Conservation (phyloP, 352 stramenopile genomes). For the Pythium pyrilobum region DNA sequence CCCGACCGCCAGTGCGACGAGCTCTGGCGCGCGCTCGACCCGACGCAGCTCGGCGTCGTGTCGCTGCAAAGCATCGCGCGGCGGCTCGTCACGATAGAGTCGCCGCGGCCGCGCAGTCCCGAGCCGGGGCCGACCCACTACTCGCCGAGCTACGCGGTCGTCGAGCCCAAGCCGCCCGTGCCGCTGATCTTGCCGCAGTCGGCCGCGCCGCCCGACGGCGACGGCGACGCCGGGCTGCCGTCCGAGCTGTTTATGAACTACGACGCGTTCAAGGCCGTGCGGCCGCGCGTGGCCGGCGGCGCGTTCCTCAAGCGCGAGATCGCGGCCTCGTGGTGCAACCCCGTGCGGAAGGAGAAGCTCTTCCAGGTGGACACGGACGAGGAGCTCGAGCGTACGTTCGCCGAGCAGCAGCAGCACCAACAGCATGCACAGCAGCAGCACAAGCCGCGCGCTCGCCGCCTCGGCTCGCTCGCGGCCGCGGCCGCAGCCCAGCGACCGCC, state of each 20-base stretch:
- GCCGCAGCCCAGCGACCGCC: no score
- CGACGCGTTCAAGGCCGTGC: constrained; percentile 50
- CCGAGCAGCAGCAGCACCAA: constrained; percentile 8
- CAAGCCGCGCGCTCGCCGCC: background rate
- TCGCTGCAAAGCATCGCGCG: constrained; percentile 8
- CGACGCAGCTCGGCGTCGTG: background rate
- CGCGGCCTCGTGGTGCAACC: constrained; percentile 76
- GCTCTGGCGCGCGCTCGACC: constrained; percentile 37
- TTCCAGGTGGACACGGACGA: constrained; percentile 17
- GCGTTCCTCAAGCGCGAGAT: constrained; percentile 58
- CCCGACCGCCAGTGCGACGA: constrained; percentile 50
- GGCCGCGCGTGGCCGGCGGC: constrained; percentile 33
- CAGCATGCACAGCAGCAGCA: background rate
- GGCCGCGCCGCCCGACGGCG: constrained; percentile 12
- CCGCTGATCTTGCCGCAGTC: constrained; percentile 52
- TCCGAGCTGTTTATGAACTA: constrained; percentile 75
- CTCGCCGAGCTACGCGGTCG: constrained; percentile 36
- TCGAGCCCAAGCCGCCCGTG: constrained; percentile 30
- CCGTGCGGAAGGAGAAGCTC: constrained; percentile 27
- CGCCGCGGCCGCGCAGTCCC: constrained; percentile 38
- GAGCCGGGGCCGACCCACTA: constrained; percentile 72
- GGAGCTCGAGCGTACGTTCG: constrained; percentile 19
- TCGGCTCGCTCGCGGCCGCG: constrained; percentile 12
- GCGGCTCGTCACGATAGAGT: constrained; percentile 2
- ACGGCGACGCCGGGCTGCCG: constrained; percentile 28